Evolutionary conservation across 176 grass and related monocot genomes (phyloP).

Genomic region (Aegilops umbellulata): DNA sequence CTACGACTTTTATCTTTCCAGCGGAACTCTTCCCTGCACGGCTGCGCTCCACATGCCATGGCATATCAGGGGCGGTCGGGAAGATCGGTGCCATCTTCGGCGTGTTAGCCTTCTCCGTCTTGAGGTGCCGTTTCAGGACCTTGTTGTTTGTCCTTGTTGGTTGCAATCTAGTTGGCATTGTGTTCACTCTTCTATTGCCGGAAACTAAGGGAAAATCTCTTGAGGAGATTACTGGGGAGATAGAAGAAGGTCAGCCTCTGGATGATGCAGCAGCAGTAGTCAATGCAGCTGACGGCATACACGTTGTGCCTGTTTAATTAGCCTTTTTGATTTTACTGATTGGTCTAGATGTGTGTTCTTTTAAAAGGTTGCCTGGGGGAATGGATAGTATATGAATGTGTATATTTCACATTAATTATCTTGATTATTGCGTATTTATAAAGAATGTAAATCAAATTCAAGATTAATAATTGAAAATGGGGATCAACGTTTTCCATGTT

Average conservation of each 20-base stretch:
- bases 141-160: neutral
- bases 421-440: neutral
- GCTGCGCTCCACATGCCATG: conserved; percentile 57
- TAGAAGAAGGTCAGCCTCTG: neutral
- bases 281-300: neutral
- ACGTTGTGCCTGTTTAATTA: neutral
- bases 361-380: too few species aligned
- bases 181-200: conserved; percentile 48
- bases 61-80: conserved; percentile 43
- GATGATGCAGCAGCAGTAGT: neutral
- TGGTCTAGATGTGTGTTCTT: neutral
- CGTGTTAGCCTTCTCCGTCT: neutral
- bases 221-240: conserved; percentile 52
- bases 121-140: neutral
- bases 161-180: conserved; percentile 38
- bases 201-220: conserved; percentile 44
- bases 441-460: neutral
- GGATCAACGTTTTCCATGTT: too few species aligned
- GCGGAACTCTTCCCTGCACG: conserved; percentile 57
- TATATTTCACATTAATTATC: neutral
- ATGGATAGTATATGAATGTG: neutral
- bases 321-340: neutral
- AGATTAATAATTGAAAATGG: neutral
- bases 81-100: conserved; percentile 48
- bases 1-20: conserved; percentile 60